These are phyloP conservation scores for Debaryomyces subglobosus DNA, from an alignment of 1,139 yeast species.

Conservation along the genomic window DNA sequence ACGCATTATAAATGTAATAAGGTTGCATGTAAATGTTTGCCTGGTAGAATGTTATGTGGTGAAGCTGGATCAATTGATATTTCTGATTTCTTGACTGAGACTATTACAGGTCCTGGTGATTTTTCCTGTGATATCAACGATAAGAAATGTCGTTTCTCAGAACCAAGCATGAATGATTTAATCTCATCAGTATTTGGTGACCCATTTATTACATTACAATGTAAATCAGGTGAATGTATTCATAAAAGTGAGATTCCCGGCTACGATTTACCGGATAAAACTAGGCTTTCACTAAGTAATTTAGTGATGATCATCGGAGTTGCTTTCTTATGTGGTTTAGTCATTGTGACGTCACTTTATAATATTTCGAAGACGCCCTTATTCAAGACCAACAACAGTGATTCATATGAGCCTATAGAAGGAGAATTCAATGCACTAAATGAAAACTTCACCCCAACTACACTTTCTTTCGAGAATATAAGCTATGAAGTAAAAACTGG, in stretches of 20 bases:
- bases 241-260: constrained; percentile 95
- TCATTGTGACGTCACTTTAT: constrained; percentile 48
- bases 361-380: constrained; percentile 67
- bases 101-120: constrained; percentile 92
- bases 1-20: constrained; percentile 79
- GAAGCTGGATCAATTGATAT: constrained; percentile 92
- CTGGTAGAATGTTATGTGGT: constrained; percentile 93
- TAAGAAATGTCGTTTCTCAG: constrained; percentile 75
- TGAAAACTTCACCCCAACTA: constrained; percentile 70
- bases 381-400: constrained; percentile 40
- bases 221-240: constrained; percentile 87
- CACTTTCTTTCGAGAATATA: constrained; percentile 74
- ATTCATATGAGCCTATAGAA: constrained; percentile 26
- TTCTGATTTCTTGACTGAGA: constrained; percentile 86
- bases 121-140: constrained; percentile 73
- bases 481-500: constrained; percentile 62
- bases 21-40: constrained; percentile 83
- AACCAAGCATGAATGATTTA: constrained; percentile 94
- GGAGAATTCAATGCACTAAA: constrained; percentile 47
- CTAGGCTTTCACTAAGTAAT: constrained; percentile 51
- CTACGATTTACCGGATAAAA: constrained; percentile 67
- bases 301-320: constrained; percentile 55
- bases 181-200: constrained; percentile 92
- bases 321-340: constrained; percentile 39
- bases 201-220: constrained; percentile 76